Base-by-base conservation (phyloP, 345 rosid species). In the Hibiscus syriacus region DNA sequence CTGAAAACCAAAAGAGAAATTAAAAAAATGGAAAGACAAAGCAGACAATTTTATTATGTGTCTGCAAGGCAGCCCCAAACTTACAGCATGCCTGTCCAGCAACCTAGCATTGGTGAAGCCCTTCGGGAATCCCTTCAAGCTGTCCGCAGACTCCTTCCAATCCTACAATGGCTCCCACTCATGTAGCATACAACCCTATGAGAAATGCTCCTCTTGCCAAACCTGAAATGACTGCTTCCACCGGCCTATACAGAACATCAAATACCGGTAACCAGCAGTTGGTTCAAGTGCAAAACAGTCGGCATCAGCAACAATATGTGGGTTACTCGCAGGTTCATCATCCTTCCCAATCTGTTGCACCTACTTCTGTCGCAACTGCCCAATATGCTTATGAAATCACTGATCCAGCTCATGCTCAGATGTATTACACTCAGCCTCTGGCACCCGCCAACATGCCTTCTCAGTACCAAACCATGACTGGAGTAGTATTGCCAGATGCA, bases 401-500 rank as follows among this genome's bases (percentile, higher is more conserved):
- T 5, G 32, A 29, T 29, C 32, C 32, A 3, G 32, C 2, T 29
- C 32, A 29, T 29, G 32, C 32, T 29, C 32, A 27, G 30, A 27
- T 29, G 32, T 29, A 29, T 27, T 27, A 27, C 30, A 27, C 30
- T 27, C 2, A 3, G 30, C 30, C 30, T 27, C 30, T 27, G 3
- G 30, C 30, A 27, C 30, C 30, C 32, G n/a, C n/a, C 23, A 45
- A 83, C 23, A 73, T 86, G 76, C 83, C 88, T 65, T 79, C 90
- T 54, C 99, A 87, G 78, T 94, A 91, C 77, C 99, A 94, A 71
- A 94, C 99, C 65, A 85, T 89, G 88, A 69, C 85, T 67, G 79
- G 80, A 55, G 81, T 74, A 61, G 80, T 65, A 43, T 46, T 87
- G 78, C 80, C 89, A 4, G 92, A 90, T 57, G 79, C 77, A 55